phyloP scores from a whole-genome alignment of 257 asterid species.

The Solanum dulcamara region DNA sequence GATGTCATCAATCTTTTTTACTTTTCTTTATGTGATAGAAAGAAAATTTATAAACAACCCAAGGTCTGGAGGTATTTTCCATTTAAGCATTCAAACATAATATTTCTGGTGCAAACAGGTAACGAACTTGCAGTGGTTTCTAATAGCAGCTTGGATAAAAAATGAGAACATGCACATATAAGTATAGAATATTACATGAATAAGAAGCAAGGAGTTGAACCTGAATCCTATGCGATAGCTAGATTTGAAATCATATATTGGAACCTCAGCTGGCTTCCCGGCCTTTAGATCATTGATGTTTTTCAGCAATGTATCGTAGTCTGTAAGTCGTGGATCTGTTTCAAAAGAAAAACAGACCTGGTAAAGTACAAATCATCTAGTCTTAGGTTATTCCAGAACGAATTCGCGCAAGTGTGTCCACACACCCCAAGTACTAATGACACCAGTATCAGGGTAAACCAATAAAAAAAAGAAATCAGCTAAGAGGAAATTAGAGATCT shows the following conservation, averaged over 20 bases:
- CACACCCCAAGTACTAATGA: neutral
- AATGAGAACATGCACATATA: neutral
- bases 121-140: neutral
- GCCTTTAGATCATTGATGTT: constrained; percentile 79
- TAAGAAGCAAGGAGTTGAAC: constrained; percentile 23
- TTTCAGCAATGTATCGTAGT: constrained; percentile 78
- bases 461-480: neutral
- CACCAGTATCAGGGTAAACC: neutral
- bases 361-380: neutral
- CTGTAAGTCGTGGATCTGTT: constrained; percentile 97
- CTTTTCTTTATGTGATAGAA: neutral
- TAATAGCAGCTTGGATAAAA: neutral
- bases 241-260: constrained; percentile 95
- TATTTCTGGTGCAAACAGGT: neutral
- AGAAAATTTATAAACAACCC: neutral
- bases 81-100: neutral
- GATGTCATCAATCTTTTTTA: neutral
- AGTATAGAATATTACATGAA: neutral
- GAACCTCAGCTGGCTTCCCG: constrained; percentile 68
- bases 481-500: neutral
- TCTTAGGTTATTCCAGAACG: neutral
- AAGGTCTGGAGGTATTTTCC: neutral
- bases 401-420: too few species aligned
- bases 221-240: constrained; percentile 94
- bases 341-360: constrained; percentile 1